Evolutionary conservation across 345 rosid species (phyloP).

Genomic region (Linum usitatissimum): DNA sequence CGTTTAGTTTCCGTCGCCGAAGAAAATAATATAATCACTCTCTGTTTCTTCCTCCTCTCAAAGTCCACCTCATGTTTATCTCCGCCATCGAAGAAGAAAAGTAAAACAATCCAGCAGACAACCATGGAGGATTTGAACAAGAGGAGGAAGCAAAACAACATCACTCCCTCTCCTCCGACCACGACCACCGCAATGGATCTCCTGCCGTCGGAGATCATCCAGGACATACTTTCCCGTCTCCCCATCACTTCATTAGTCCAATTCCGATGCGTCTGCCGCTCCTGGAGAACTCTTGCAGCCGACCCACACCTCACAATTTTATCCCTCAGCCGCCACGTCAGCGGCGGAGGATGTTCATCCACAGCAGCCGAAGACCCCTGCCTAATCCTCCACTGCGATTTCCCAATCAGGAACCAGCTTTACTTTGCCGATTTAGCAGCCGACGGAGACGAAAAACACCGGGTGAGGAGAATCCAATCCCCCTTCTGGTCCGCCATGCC

Average conservation of each 20-base stretch:
- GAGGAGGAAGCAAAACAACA: neutral
- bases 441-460: neutral
- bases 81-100: neutral
- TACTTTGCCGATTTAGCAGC: slow-evolving; percentile 24
- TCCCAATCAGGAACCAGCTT: slow-evolving; percentile 32
- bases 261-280: slow-evolving; percentile 29
- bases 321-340: slow-evolving; percentile 2
- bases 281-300: slow-evolving; percentile 24
- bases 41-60: neutral
- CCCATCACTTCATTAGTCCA: slow-evolving; percentile 22
- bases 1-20: neutral
- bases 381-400: slow-evolving; percentile 32
- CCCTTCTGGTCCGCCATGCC: slow-evolving; percentile 26
- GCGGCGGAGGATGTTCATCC: neutral
- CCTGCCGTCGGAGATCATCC: slow-evolving; percentile 1
- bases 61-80: neutral
- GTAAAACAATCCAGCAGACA: neutral
- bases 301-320: slow-evolving; percentile 18
- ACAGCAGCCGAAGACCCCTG: slow-evolving; percentile 20
- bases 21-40: neutral
- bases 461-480: slow-evolving; percentile 19
- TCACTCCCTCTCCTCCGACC: neutral
- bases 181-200: neutral
- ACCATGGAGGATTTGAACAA: slow-evolving; percentile 1
- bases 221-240: neutral